Percentiles rank a stretch among this genome's conserved stretches.
Evolutionary conservation across 768 basidiomycete genomes (phyloP).

Genomic region (Suillus plorans): DNA sequence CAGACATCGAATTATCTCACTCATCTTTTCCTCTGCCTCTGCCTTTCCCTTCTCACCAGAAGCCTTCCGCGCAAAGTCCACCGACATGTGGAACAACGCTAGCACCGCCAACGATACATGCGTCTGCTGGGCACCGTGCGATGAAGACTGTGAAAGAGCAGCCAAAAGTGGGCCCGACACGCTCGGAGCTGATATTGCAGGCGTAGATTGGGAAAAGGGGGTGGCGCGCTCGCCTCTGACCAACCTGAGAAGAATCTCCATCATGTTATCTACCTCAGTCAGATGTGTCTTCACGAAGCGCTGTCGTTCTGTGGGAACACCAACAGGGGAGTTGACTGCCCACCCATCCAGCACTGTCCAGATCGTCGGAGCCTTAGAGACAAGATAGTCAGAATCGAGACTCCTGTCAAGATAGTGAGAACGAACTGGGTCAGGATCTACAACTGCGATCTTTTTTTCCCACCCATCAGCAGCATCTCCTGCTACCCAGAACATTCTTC

Average conservation of each 20-base stretch:
- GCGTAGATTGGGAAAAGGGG: conserved; percentile 62
- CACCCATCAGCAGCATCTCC: conserved; percentile 86
- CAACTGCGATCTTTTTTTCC: conserved; percentile 90
- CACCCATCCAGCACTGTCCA: conserved; percentile 89
- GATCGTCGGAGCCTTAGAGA: conserved; percentile 80
- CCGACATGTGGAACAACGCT: conserved; percentile 82
- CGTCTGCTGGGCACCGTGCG: conserved; percentile 87
- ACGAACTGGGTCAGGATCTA: conserved; percentile 93
- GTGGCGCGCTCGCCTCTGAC: conserved; percentile 86
- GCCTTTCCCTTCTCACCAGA: conserved; percentile 62
- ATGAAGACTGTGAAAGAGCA: conserved; percentile 71
- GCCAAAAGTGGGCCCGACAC: conserved; percentile 69
- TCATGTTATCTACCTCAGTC: conserved; percentile 80
- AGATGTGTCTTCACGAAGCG: conserved; percentile 89
- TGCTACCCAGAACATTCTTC: conserved; percentile 83
- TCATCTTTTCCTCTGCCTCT: conserved; percentile 74
- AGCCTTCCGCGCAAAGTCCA: conserved; percentile 79
- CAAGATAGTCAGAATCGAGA: conserved; percentile 3
- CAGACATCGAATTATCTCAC: conserved; percentile 87
- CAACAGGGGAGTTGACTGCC: conserved; percentile 82
- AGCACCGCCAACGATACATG: conserved; percentile 92
- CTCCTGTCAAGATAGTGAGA: conserved; percentile 5
- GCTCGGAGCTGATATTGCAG: conserved; percentile 59
- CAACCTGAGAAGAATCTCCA: conserved; percentile 91
- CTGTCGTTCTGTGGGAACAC: conserved; percentile 72